These are phyloP conservation scores for Puccinia novopanici DNA, from an alignment of 1,284 basidiomycete species.

Conservation along the genomic window DNA sequence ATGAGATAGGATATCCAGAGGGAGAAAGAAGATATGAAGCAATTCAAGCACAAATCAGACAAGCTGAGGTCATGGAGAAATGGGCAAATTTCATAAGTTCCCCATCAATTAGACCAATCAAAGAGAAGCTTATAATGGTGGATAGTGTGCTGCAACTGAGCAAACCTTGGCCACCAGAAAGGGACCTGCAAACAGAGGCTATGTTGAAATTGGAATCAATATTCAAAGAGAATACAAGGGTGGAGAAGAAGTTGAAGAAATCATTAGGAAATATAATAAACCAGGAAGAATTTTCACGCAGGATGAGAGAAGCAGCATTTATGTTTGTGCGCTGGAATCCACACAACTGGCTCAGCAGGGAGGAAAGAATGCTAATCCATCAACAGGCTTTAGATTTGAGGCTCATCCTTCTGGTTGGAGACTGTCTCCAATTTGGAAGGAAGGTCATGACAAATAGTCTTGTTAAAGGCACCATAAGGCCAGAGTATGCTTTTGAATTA, in stretches of 20 bases:
- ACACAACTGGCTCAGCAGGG: background rate
- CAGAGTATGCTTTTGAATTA: background rate
- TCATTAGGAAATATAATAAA: background rate
- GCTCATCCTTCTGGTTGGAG: slow-evolving; percentile 16
- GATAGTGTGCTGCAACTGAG: background rate
- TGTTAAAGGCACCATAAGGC: background rate
- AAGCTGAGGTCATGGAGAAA: background rate
- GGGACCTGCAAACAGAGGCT: background rate
- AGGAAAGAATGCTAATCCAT: background rate
- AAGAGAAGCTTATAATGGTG: background rate
- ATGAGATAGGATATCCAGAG: background rate
- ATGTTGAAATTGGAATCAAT: background rate
- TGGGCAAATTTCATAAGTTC: background rate
- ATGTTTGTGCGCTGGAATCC: slow-evolving; percentile 5
- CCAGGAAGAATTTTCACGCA: too few species aligned
- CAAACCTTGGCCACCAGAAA: slow-evolving; percentile 10
- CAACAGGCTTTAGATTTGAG: slow-evolving; percentile 6
- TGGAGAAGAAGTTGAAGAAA: background rate
- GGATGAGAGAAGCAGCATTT: too few species aligned
- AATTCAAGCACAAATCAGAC: slow-evolving; percentile 13
- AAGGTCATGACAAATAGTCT: background rate
- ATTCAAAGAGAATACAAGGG: background rate
- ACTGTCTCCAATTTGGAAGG: slow-evolving; percentile 16
- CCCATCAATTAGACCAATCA: background rate
- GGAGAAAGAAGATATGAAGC: background rate